phyloP scores from a whole-genome alignment of 306 rosid species.

The Alnus glutinosa region DNA sequence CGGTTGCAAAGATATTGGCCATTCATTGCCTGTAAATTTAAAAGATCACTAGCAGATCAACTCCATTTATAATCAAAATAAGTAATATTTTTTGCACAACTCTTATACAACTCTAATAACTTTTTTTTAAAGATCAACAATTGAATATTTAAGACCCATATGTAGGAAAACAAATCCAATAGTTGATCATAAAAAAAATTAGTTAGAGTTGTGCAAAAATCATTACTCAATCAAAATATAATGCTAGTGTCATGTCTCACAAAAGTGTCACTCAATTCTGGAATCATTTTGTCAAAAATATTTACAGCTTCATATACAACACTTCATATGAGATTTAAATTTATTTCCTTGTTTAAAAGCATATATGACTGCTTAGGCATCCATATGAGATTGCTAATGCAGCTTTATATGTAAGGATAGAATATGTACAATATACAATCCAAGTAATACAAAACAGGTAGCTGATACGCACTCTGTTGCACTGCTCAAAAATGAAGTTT shows the following conservation, averaged over 20 bases:
- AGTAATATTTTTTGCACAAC: no score
- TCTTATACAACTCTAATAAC: no score
- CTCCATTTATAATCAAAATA: neutral
- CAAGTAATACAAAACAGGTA: neutral
- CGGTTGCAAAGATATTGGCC: slow-evolving; percentile 99
- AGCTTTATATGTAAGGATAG: neutral
- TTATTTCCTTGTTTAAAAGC: no score
- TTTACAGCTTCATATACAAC: neutral
- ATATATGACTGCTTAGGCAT: neutral
- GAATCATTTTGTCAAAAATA: neutral
- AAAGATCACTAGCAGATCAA: slow-evolving; percentile 1
- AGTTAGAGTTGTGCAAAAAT: no score
- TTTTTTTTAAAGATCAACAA: no score
- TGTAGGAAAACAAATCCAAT: no score
- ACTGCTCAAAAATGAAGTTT: neutral
- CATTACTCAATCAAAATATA: no score
- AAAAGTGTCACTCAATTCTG: neutral
- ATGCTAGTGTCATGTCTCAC: neutral
- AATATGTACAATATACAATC: neutral
- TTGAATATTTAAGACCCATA: no score
- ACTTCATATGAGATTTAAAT: neutral
- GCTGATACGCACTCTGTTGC: neutral
- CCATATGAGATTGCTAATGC: neutral
- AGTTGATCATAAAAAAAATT: no score
- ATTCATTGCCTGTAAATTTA: slow-evolving; percentile 72